A percentile compares a stretch with the other conserved stretches of the same genome.
Conservation (phyloP, 148 eudicot species). For the Suaeda aralocaspica region DNA sequence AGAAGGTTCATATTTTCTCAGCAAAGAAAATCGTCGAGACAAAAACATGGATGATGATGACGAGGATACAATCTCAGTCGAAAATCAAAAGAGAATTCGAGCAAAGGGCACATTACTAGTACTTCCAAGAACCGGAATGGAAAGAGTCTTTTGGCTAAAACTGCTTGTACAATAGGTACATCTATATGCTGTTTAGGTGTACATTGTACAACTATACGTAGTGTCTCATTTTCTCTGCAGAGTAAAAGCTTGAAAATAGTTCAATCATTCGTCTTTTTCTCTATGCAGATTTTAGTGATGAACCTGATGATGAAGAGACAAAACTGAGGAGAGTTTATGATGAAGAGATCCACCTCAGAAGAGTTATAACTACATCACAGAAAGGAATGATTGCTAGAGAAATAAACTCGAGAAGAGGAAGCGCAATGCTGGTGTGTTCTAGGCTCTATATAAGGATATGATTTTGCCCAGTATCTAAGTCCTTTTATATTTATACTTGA, state of each 20-base stretch:
- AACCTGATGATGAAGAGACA: slow-evolving; percentile 3
- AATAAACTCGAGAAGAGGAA: not conserved
- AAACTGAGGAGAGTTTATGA: not conserved
- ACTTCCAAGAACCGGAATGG: not conserved
- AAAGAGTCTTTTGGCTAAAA: not conserved
- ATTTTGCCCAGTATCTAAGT: not conserved
- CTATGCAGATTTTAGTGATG: not conserved
- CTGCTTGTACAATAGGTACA: not conserved
- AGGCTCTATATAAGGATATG: not conserved
- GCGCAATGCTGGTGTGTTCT: not conserved
- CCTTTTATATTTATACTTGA: too few relatives aligned
- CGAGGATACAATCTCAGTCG: too few relatives aligned
- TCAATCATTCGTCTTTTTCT: not conserved
- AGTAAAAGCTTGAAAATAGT: not conserved
- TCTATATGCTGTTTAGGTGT: not conserved
- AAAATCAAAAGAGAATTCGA: too few relatives aligned
- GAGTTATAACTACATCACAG: not conserved
- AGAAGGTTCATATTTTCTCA: slow-evolving; percentile 14
- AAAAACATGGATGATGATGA: too few relatives aligned
- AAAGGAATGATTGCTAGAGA: not conserved
- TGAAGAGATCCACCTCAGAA: not conserved
- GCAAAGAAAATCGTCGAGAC: not conserved
- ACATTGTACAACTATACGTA: too few relatives aligned
- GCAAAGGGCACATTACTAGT: too few relatives aligned
- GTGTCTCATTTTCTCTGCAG: too few relatives aligned